Evolutionary conservation across 2,329 filamentous ascomycete genomes (phyloP), one percentile per base, ranked within the genome.

Genomic region (Coniochaeta ligniaria): DNA sequence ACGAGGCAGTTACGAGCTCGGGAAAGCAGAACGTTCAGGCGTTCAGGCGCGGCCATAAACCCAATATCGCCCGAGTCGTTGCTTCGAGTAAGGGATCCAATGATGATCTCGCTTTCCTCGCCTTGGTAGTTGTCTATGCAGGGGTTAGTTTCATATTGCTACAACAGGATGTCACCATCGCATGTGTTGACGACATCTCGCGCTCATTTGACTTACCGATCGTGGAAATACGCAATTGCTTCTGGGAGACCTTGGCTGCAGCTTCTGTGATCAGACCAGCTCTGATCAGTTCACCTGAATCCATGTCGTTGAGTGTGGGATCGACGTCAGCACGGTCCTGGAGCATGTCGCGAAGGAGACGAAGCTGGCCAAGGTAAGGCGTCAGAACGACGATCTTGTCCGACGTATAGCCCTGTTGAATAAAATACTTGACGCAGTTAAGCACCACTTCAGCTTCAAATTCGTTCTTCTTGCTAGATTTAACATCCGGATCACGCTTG

Each of bases 71-170:
- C 81, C 0, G 68, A 67, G 0, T 66, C 61, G 63, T 92, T 92
- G 69, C 88, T 89, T 5, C 90, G 76, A 0, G 87, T 90, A 12
- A 92, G 70, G 0, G 86, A 88, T 0, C 77, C 83, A 8, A 93
- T 81, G 0, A 92, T 85, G 17, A 93, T 87, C 1, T 92, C 84
- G 41, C 83, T 86, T 64, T 93, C 89, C 67, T 92, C 89, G 1
- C 90, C 89, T 69, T 92, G 90, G 61, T 89, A 93, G 63, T 92
- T 92, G 63, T 92, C 89, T 87, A 62, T 22, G 26, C 11, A 55
- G 54, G 43, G 24, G 60, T 65, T 59, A 63, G 60, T 17, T 36
- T 11, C n/a, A 38, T 3, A 20, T 8, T 28, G 41, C n/a, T n/a
- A 14, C 17, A 6, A n/a, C 38, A 5, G 38, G 38, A 11, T 41